Evolutionary conservation across 805 yeast species (phyloP).

Genomic region (Maudiozyma bulderi): DNA sequence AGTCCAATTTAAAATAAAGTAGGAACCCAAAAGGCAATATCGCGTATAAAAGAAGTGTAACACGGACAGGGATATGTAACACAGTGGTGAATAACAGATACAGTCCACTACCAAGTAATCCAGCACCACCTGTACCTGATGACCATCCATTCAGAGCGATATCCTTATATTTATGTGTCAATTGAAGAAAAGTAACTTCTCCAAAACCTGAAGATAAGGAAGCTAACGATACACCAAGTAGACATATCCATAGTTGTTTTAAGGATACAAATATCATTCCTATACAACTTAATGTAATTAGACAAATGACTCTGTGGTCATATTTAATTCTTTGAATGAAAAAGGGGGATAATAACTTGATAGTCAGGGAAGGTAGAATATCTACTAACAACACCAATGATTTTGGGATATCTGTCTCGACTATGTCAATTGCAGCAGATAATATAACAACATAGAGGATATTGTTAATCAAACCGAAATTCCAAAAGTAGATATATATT

Average conservation of each 20-base stretch:
- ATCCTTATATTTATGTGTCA: slow-evolving; percentile 66
- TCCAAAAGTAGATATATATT: slow-evolving; percentile 51
- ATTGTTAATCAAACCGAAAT: slow-evolving; percentile 81
- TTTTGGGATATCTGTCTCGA: slow-evolving; percentile 75
- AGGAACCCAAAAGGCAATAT: slow-evolving; percentile 46
- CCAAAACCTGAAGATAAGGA: slow-evolving; percentile 84
- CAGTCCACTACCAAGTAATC: slow-evolving; percentile 68
- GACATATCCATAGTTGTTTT: slow-evolving; percentile 20
- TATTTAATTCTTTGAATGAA: slow-evolving; percentile 62
- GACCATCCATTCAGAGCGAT: slow-evolving; percentile 78
- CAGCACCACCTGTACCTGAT: slow-evolving; percentile 95
- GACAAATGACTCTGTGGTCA: slow-evolving; percentile 37
- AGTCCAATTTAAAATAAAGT: slow-evolving; percentile 23
- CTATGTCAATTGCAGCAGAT: slow-evolving; percentile 87
- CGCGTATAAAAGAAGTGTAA: slow-evolving; percentile 50
- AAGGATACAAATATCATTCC: slow-evolving; percentile 65
- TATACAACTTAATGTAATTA: slow-evolving; percentile 48
- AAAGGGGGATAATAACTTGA: slow-evolving; percentile 72
- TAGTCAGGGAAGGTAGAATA: slow-evolving; percentile 67
- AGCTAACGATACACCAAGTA: slow-evolving; percentile 69
- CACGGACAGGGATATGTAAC: slow-evolving; percentile 43
- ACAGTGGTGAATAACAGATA: slow-evolving; percentile 68
- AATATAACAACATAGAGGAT: slow-evolving; percentile 84
- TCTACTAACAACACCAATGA: slow-evolving; percentile 80
- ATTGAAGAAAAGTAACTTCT: slow-evolving; percentile 76